Evolutionary conservation across 2,329 filamentous ascomycete genomes (phyloP).

Genomic region (Phyllosticta paracitricarpa): DNA sequence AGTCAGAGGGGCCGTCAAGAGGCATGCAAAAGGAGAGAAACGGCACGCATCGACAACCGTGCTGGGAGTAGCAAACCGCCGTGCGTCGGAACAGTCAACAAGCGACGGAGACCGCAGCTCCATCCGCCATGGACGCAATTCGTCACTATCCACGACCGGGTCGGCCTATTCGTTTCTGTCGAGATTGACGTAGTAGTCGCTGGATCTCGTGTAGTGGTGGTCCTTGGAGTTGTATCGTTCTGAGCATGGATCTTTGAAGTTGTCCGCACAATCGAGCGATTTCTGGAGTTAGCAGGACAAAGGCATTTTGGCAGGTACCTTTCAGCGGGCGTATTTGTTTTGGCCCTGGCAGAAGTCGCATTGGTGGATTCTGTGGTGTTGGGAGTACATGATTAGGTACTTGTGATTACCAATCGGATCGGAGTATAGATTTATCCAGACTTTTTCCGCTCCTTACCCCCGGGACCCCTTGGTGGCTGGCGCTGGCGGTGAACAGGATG

Average conservation of each 20-base stretch:
- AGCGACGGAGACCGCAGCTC: not conserved
- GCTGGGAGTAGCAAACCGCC: not conserved
- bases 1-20: constrained; percentile 2
- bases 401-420: not conserved
- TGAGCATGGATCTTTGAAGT: not conserved
- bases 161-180: not conserved
- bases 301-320: too few species aligned
- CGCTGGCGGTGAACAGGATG: not conserved
- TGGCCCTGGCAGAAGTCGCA: too few species aligned
- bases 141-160: not conserved
- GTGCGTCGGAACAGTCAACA: constrained; percentile 1
- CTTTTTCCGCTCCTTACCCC: not conserved
- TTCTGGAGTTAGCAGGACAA: too few species aligned
- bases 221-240: not conserved
- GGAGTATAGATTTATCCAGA: not conserved
- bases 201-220: not conserved
- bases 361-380: too few species aligned
- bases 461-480: not conserved
- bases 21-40: not conserved
- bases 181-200: not conserved
- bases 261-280: too few species aligned
- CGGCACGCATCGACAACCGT: not conserved
- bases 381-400: too few species aligned
- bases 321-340: too few species aligned
- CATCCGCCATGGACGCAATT: not conserved